A percentile compares a stretch with the other conserved stretches of the same genome.
Conservation (phyloP, 2,329 filamentous ascomycete genomes). For the Fusarium bactridioides region DNA sequence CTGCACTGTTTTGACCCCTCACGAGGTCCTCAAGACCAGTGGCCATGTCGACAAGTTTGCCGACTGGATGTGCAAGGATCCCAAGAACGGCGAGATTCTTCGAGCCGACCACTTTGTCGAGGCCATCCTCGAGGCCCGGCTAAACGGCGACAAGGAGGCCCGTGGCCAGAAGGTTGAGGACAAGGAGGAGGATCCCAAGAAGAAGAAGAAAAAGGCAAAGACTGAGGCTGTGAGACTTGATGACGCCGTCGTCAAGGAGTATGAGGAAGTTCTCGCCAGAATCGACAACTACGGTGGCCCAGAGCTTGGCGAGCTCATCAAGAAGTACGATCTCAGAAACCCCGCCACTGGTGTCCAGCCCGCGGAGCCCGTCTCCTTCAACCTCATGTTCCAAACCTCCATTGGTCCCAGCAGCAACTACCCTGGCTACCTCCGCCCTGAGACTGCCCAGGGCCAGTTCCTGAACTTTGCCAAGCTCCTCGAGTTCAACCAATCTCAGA, state of each 20-base stretch:
- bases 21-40: conserved; percentile 92
- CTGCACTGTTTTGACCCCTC: conserved; percentile 91
- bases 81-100: conserved; percentile 96
- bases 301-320: conserved; percentile 86
- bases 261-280: conserved; percentile 87
- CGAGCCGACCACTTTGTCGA: conserved; percentile 96
- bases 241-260: conserved; percentile 85
- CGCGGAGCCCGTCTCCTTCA: conserved; percentile 86
- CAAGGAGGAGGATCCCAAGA: conserved; percentile 73
- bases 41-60: conserved; percentile 98
- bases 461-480: conserved; percentile 96
- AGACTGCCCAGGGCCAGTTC: conserved; percentile 98
- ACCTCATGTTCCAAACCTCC: conserved; percentile 97
- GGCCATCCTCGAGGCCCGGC: conserved; percentile 84
- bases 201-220: conserved; percentile 92
- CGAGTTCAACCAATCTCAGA: conserved; percentile 92
- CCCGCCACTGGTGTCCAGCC: conserved; percentile 80
- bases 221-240: conserved; percentile 84
- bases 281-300: conserved; percentile 95
- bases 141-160: conserved; percentile 92
- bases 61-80: conserved; percentile 99
- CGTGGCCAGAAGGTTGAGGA: conserved; percentile 83
- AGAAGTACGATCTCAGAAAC: conserved; percentile 90
- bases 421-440: conserved; percentile 85
- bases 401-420: conserved; percentile 93